Base-by-base conservation (phyloP, 257 asterid species). In the Solanum paucissectum region DNA sequence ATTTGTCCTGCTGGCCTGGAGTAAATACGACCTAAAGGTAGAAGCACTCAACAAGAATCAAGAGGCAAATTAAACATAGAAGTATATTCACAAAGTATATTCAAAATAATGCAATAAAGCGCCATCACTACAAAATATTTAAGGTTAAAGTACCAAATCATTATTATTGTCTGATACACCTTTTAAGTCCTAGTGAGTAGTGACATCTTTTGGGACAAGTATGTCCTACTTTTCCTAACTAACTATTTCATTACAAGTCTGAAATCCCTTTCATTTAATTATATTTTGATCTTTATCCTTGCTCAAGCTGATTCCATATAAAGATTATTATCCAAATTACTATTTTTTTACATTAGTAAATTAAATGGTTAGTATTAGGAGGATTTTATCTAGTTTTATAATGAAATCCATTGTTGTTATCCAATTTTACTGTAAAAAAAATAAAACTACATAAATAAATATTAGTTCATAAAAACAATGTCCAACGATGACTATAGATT, bases 1-100 rank as follows among this genome's bases (percentile, higher is more conserved):
- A 97, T 92, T 97, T 97, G 86, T 95, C 98, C 93, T 94, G 99
- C 87, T 96, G 99, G 52, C 99, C 99, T 55, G 99, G 97, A 86
- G 95, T 93, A 90, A 90, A 97, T 69, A 97, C 95, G 91, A 97
- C 97, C 99, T 97, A 77, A 86, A 86, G 83, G 83, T 87, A 82
- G 69, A 20, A 81, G 27, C 12, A 46, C 33, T 29, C 69, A 82
- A 9, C 66, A 27, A 81, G 21, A 81, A 44, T 32, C 69, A 49
- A 49, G 44, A 49, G 12, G 32, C 44, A 49, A 49, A 29, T 20
- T 20, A 82, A 82, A 6, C 42, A 81, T 9, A 81, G 27, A 81
- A 29, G 44, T 81, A 81, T 81, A 27, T 27, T 44, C 40, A 81
- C 69, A n/a, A 81, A 29, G 69, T 81, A 46, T 81, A 49, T 49